A percentile compares a stretch with the other conserved stretches of the same genome.
phyloP scores from a whole-genome alignment of 2,329 filamentous ascomycete genomes.

The Penicillium sp. region DNA sequence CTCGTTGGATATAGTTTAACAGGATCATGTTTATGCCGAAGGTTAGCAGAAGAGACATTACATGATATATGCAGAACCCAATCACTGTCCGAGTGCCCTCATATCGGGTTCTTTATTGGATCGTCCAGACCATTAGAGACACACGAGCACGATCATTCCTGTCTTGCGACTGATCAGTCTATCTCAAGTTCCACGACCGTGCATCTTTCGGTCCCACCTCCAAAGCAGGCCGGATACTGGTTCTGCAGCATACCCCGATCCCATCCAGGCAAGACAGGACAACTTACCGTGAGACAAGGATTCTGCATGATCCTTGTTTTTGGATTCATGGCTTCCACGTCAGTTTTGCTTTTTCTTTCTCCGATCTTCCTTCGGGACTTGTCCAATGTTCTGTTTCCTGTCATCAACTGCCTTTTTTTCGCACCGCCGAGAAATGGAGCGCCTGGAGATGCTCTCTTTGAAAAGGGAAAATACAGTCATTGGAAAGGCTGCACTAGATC shows the following conservation, averaged over 20 bases:
- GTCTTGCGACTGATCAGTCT: background rate
- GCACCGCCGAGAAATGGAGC: background rate
- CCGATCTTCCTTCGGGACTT: background rate
- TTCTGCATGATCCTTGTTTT: conserved; percentile 2
- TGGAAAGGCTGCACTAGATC: background rate
- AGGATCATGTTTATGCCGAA: background rate
- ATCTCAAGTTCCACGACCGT: conserved; percentile 1
- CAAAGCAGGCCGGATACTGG: background rate
- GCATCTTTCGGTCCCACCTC: background rate
- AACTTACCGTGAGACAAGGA: background rate
- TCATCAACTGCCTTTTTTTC: background rate
- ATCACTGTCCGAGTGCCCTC: background rate
- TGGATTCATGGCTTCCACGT: background rate
- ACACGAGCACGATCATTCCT: background rate
- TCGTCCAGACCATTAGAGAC: background rate
- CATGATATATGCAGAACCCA: background rate
- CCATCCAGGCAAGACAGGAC: background rate
- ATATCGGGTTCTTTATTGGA: background rate
- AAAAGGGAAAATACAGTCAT: background rate
- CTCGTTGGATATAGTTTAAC: background rate
- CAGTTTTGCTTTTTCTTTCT: conserved; percentile 5
- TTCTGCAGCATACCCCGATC: background rate
- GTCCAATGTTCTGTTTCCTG: background rate
- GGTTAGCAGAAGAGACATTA: background rate
- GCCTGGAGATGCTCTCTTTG: background rate